Evolutionary conservation across 306 rosid species (phyloP).

Genomic region (Acacia crassicarpa): DNA sequence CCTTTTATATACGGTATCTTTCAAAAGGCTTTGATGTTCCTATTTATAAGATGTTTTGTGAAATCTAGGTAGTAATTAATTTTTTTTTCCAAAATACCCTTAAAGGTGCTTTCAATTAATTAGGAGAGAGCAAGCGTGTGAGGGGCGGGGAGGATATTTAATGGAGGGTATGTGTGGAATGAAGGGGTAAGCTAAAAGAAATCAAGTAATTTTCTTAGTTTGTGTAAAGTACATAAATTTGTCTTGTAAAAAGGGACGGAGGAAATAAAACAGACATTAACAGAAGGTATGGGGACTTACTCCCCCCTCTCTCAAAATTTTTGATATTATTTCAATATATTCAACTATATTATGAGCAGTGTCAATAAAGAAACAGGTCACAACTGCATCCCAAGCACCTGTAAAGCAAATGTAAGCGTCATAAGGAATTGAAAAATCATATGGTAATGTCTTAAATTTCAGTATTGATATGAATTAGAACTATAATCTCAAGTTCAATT

Average conservation of each 20-base stretch:
- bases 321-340: constrained; percentile 86
- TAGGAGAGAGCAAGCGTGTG: background rate
- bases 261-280: background rate
- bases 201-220: background rate
- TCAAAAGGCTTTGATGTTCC: background rate
- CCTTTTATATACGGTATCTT: background rate
- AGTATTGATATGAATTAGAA: background rate
- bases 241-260: background rate
- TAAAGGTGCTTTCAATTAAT: background rate
- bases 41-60: background rate
- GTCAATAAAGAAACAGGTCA: constrained; percentile 93
- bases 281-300: constrained; percentile 59
- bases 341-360: constrained; percentile 91
- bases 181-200: background rate
- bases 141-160: background rate
- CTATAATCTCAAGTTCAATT: constrained; percentile 3
- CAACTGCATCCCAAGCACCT: constrained; percentile 98
- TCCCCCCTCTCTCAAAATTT: constrained; percentile 87
- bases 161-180: background rate
- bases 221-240: background rate
- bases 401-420: constrained; percentile 34
- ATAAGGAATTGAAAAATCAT: constrained; percentile 30
- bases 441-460: background rate
- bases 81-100: background rate
- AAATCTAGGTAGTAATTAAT: background rate